Evolutionary conservation across 257 asterid species (phyloP).

Genomic region (Penstemon eatonii): DNA sequence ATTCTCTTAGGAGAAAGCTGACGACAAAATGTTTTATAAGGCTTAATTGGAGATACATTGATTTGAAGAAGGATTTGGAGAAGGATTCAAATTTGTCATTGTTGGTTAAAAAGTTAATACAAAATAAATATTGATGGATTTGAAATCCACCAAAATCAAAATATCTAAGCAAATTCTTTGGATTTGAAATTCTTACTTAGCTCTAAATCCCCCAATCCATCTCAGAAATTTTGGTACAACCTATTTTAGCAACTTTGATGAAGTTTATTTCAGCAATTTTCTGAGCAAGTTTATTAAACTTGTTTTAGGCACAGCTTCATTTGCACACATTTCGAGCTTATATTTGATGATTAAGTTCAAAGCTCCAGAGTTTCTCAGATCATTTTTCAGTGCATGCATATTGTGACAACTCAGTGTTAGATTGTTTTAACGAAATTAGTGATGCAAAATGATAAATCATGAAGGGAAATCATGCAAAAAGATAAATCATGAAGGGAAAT

Average conservation of each 20-base stretch:
- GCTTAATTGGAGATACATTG: too few species aligned
- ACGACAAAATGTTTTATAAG: not conserved
- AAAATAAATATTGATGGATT: too few species aligned
- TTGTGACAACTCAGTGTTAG: not conserved
- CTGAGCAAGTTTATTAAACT: constrained; percentile 16
- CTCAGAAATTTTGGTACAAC: not conserved
- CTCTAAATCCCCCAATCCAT: not conserved
- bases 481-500: not conserved
- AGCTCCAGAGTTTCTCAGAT: not conserved
- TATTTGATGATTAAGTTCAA: not conserved
- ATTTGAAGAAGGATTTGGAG: too few species aligned
- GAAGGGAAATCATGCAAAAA: not conserved
- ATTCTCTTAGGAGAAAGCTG: constrained; percentile 12
- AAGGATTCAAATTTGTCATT: too few species aligned
- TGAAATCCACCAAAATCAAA: not conserved
- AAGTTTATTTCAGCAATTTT: not conserved
- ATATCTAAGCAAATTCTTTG: not conserved
- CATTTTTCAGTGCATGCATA: not conserved
- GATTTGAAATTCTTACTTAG: too few species aligned
- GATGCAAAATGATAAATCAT: too few species aligned
- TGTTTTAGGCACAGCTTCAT: constrained; percentile 2
- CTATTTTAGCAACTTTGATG: constrained; percentile 3
- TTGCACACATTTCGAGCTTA: not conserved
- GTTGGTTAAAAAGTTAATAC: too few species aligned
- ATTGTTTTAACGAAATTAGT: not conserved